Evolutionary conservation across 2,329 filamentous ascomycete species (phyloP).

Genomic region (Trichoderma pleuroti): DNA sequence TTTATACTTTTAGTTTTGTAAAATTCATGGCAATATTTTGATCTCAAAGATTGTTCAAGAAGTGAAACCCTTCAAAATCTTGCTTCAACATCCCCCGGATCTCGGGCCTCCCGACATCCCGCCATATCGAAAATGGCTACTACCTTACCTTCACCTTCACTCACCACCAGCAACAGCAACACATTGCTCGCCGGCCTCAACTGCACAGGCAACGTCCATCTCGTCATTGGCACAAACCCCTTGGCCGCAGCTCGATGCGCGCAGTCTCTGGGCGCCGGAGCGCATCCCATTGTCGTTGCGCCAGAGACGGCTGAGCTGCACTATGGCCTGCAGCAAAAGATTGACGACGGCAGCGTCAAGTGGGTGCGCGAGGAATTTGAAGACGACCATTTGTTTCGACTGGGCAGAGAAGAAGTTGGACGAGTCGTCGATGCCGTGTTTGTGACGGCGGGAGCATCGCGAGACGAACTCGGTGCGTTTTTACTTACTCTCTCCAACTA

Average conservation of each 20-base stretch:
- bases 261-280: conserved; percentile 78
- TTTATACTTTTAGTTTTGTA: not conserved
- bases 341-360: conserved; percentile 62
- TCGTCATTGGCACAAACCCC: conserved; percentile 82
- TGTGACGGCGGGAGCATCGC: conserved; percentile 60
- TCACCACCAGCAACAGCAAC: conserved; percentile 10
- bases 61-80: not conserved
- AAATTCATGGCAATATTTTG: not conserved
- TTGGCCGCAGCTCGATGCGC: conserved; percentile 80
- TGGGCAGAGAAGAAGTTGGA: conserved; percentile 78
- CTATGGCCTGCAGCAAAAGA: conserved; percentile 56
- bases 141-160: not conserved
- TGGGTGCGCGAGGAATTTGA: conserved; percentile 66
- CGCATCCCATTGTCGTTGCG: conserved; percentile 73
- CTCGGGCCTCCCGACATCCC: conserved; percentile 15
- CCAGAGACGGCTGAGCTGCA: conserved; percentile 60
- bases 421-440: conserved; percentile 87
- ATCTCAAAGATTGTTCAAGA: not conserved
- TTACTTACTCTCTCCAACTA: not conserved
- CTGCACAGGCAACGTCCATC: conserved; percentile 68
- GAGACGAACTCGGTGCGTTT: conserved; percentile 38
- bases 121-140: not conserved
- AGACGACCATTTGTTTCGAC: conserved; percentile 65
- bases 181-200: conserved; percentile 67
- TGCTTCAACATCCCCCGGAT: conserved; percentile 2